Base-by-base conservation (phyloP, 306 rosid species). In the Dalbergia cochinchinensis region DNA sequence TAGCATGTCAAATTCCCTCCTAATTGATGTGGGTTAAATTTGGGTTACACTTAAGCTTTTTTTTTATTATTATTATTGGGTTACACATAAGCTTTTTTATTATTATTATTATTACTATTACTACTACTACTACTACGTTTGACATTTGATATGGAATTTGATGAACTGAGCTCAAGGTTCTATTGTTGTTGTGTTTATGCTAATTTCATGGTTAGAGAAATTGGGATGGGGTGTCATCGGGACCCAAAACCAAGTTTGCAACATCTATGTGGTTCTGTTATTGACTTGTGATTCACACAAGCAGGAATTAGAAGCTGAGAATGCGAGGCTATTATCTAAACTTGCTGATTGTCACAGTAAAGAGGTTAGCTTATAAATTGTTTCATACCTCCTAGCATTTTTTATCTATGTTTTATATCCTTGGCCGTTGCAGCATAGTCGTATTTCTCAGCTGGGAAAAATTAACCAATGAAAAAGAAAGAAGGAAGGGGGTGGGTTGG, bases 261-360 rank as follows among this genome's bases (percentile, higher is more conserved):
- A 44, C 48, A 62, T 62, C 31, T 22, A 12, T 61, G 14, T 18
- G 70, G 39, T 74, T 78, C 65, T 72, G n/a, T 35, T 44, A 41
- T 69, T 82, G 57, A 51, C 61, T 69, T 73, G 20, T 57, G 74
- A 73, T 48, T 75, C 42, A 15, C 58, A 34, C 66, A 13, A 70
- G 72, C 73, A 91, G 98, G 94, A 91, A 74, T 84, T 89, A 78
- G 94, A 91, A 84, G 89, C 81, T 55, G 87, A 88, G 81, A 95
- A 92, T 69, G 84, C 87, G 34, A 82, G 87, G 57, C 86, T 92
- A 37, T 84, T 85, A 60, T 83, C 96, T 48, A 91, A 60, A 68
- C 91, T 95, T 47, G 82, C 91, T 65, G 78, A 62, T 74, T 85
- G 92, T 53, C 62, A 22, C 63, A 81, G 88, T 82, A 77, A 65